Percentiles rank a stretch among this genome's conserved stretches.
Evolutionary conservation across 352 stramenopile genomes (phyloP).

Genomic region (Pythium apleroticum): DNA sequence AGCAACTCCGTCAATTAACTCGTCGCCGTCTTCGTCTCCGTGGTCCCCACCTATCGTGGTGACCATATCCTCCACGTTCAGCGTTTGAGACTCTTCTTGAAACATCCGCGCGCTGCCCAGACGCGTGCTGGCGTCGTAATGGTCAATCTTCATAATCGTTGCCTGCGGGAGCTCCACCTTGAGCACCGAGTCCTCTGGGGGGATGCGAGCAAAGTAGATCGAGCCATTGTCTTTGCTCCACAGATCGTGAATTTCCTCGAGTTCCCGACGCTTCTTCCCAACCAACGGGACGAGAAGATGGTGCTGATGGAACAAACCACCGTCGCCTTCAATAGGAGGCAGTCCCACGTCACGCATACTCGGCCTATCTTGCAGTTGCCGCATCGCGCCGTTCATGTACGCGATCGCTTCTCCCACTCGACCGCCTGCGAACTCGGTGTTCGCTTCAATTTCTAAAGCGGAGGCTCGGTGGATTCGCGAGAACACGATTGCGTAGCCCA

Average conservation of each 20-base stretch:
- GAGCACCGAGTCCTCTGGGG: constrained; percentile 26
- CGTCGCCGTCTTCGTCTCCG: constrained; percentile 20
- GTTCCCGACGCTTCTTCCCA: constrained; percentile 16
- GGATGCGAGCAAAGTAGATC: constrained; percentile 35
- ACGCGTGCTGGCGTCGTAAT: constrained; percentile 21
- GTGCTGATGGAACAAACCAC: constrained; percentile 15
- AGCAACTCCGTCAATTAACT: background rate
- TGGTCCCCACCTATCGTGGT: background rate
- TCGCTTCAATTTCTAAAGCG: constrained; percentile 27
- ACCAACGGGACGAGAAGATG: constrained; percentile 8
- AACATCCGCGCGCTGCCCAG: constrained; percentile 21
- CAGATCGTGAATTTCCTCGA: constrained; percentile 7
- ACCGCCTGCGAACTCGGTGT: constrained; percentile 25
- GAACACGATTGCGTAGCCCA: constrained; percentile 36
- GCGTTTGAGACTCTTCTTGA: background rate
- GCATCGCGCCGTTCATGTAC: constrained; percentile 19
- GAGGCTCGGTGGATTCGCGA: constrained; percentile 31
- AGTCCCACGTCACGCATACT: constrained; percentile 29
- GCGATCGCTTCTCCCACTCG: constrained; percentile 35
- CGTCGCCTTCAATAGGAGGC: constrained; percentile 15
- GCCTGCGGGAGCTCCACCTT: constrained; percentile 21
- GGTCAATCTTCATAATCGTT: constrained; percentile 34
- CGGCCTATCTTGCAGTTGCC: constrained; percentile 27
- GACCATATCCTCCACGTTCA: constrained; percentile 9
- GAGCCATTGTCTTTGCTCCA: constrained; percentile 36